Evolutionary conservation across 805 yeast genomes (phyloP).

Genomic region (Candida suzukii): DNA sequence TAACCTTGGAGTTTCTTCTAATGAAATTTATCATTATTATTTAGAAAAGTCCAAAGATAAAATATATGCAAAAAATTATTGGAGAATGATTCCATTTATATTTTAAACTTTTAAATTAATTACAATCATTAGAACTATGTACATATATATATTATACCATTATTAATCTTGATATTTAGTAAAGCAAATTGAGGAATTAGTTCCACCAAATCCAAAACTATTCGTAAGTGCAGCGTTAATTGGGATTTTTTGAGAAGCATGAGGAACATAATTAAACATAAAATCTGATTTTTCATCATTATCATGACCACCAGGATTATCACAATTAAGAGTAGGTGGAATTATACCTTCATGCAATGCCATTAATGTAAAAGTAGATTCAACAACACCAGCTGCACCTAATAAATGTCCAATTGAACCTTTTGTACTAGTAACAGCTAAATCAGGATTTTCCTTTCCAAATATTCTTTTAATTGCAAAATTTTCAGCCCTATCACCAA

Average conservation of each 20-base stretch:
- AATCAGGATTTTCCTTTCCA: conserved; percentile 24
- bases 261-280: conserved; percentile 52
- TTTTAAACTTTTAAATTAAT: conserved; percentile 6
- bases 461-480: conserved; percentile 59
- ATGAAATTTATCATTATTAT: conserved; percentile 46
- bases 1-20: conserved; percentile 50
- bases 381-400: conserved; percentile 97
- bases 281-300: conserved; percentile 37
- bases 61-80: conserved; percentile 1
- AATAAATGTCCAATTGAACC: conserved; percentile 90
- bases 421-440: conserved; percentile 74
- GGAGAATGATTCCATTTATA: conserved; percentile 24
- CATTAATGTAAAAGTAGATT: conserved; percentile 70
- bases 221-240: conserved; percentile 67
- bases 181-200: conserved; percentile 70
- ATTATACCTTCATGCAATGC: conserved; percentile 49
- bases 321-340: conserved; percentile 81
- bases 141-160: background rate
- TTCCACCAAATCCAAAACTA: conserved; percentile 98
- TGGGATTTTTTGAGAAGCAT: conserved; percentile 30
- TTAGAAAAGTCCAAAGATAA: conserved; percentile 7
- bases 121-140: background rate
- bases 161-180: conserved; percentile 18
- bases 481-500: conserved; percentile 89
- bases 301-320: conserved; percentile 40